Conservation (phyloP, 2,329 filamentous ascomycete species). For the Rhexocercosporidium sp. region DNA sequence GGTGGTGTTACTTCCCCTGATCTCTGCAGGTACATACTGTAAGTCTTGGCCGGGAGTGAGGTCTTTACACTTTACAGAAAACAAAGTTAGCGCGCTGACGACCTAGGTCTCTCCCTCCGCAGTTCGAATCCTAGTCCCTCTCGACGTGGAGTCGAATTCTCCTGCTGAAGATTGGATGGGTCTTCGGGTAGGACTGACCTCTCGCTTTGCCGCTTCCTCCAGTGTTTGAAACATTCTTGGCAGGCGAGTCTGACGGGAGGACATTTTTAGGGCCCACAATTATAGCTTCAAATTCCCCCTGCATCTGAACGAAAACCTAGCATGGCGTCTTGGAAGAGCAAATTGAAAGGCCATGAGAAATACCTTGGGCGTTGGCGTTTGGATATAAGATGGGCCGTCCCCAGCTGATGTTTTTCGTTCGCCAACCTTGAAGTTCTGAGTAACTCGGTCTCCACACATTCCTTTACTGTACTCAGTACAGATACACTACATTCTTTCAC, state of each 20-base stretch:
- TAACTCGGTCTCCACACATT: constrained; percentile 11
- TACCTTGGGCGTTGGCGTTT: not conserved
- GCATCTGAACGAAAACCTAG: not conserved
- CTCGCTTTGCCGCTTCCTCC: constrained; percentile 12
- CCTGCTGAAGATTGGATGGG: constrained; percentile 8
- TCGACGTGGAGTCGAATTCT: not conserved
- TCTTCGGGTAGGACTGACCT: not conserved
- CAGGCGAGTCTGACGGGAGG: not conserved
- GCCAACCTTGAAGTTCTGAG: constrained; percentile 8
- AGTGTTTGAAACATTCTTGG: constrained; percentile 15
- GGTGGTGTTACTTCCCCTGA: constrained; percentile 9
- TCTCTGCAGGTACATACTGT: not conserved
- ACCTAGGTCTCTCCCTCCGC: not conserved
- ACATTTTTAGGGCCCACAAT: constrained; percentile 2
- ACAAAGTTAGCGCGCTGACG: not conserved
- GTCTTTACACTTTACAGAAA: not conserved
- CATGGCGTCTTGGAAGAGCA: constrained; percentile 2
- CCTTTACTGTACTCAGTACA: constrained; percentile 8
- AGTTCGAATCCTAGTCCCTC: not conserved
- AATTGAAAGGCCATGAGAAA: not conserved
- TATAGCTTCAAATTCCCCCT: constrained; percentile 7
- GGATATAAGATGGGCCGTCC: constrained; percentile 5
- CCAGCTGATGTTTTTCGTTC: not conserved
- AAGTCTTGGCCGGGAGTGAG: not conserved
- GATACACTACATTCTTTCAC: not conserved